phyloP scores from a whole-genome alignment of 306 rosid genomes.

The Cicer bijugum region DNA sequence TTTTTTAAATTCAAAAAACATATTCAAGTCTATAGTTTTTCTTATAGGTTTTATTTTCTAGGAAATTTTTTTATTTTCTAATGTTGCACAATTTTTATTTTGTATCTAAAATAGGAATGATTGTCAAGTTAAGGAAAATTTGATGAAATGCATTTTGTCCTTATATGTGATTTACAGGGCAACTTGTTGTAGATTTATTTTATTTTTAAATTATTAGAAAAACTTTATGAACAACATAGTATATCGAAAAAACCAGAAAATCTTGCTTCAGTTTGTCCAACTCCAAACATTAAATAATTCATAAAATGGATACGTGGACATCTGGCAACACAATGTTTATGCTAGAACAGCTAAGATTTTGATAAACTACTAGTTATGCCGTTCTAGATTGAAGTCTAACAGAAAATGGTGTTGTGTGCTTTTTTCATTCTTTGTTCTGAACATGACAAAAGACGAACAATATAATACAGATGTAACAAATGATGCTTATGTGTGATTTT shows the following conservation, averaged over 20 bases:
- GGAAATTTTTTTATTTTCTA: background rate
- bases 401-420: background rate
- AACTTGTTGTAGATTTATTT: background rate
- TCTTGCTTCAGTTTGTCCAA: background rate
- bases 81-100: background rate
- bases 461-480: conserved; percentile 9
- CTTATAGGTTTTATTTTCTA: background rate
- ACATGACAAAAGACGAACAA: background rate
- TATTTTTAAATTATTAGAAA: background rate
- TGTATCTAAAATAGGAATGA: background rate
- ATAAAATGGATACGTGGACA: conserved; percentile 2
- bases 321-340: conserved; percentile 2
- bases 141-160: background rate
- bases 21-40: background rate
- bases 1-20: too few relatives aligned
- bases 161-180: background rate
- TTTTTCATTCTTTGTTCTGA: background rate
- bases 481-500: background rate
- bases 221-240: too few relatives aligned
- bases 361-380: background rate
- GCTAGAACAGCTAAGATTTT: conserved; percentile 7
- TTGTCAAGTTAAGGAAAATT: background rate
- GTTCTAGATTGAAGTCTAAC: background rate
- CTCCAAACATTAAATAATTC: background rate
- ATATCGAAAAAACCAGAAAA: background rate